Evolutionary conservation across 345 rosid genomes (phyloP).

Genomic region (Bruguiera sexangula): DNA sequence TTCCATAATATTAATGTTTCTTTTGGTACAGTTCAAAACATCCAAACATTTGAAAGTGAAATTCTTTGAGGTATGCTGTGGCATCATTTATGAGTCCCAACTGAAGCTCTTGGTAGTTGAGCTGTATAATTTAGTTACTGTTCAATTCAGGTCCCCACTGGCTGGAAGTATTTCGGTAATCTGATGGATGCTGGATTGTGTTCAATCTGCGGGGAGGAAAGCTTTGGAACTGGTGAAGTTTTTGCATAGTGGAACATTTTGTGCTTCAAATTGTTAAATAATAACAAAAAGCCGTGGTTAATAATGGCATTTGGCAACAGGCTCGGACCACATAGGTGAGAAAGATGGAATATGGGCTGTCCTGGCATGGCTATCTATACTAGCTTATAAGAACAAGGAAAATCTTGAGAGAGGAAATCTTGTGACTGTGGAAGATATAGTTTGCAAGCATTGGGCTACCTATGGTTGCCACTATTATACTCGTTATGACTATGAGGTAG

Average conservation of each 20-base stretch:
- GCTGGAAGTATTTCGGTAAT: constrained; percentile 99
- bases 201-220: constrained; percentile 97
- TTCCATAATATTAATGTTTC: background rate
- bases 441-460: constrained; percentile 80
- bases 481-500: constrained; percentile 97
- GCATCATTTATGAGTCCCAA: constrained; percentile 7
- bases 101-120: background rate
- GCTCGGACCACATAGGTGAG: constrained; percentile 98
- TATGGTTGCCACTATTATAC: constrained; percentile 98
- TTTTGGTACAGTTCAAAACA: background rate
- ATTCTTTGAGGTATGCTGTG: constrained; percentile 78
- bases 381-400: constrained; percentile 81
- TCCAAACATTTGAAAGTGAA: constrained; percentile 69
- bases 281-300: constrained; percentile 11
- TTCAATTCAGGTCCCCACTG: constrained; percentile 80
- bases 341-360: constrained; percentile 99
- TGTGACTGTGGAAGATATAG: constrained; percentile 91
- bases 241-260: constrained; percentile 7
- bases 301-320: constrained; percentile 38
- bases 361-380: constrained; percentile 93
- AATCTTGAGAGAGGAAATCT: constrained; percentile 63
- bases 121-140: constrained; percentile 13
- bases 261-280: background rate
- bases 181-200: constrained; percentile 98
- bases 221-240: constrained; percentile 93